These are phyloP conservation scores for Tylopilus cervinicoccineus DNA, from an alignment of 768 basidiomycete genomes.

Conservation along the genomic window DNA sequence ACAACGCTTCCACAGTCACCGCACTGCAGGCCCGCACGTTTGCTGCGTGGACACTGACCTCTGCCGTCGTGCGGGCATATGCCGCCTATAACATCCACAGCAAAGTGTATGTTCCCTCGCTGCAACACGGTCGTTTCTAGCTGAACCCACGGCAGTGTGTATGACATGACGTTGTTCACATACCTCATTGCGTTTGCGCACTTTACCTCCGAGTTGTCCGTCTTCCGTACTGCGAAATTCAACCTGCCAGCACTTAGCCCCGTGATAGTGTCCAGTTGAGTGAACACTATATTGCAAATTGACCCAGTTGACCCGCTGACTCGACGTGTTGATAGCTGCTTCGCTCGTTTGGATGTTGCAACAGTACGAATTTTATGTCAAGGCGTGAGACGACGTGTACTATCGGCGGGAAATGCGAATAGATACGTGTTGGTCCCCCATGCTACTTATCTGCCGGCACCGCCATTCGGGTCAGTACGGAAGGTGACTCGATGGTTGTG, in stretches of 20 bases:
- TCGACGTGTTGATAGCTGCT: slow-evolving; percentile 40
- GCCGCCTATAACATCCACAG: slow-evolving; percentile 86
- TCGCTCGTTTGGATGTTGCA: slow-evolving; percentile 83
- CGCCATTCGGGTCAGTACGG: slow-evolving; percentile 12
- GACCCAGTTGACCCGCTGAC: slow-evolving; percentile 7
- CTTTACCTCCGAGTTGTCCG: slow-evolving; percentile 80
- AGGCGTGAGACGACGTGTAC: slow-evolving; percentile 11
- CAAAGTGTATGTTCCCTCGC: slow-evolving; percentile 56
- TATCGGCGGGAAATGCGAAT: not conserved
- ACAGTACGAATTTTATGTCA: slow-evolving; percentile 80
- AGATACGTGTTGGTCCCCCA: not conserved
- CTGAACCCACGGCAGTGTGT: slow-evolving; percentile 55
- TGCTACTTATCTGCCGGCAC: not conserved
- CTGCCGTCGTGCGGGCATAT: slow-evolving; percentile 78
- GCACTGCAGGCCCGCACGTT: slow-evolving; percentile 85
- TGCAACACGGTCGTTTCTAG: not conserved
- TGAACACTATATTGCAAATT: slow-evolving; percentile 30
- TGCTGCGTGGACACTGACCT: slow-evolving; percentile 85
- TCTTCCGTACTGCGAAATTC: slow-evolving; percentile 73
- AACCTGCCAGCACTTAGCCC: slow-evolving; percentile 63
- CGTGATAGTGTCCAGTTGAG: slow-evolving; percentile 77
- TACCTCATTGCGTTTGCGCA: slow-evolving; percentile 91
- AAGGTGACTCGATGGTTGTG: not conserved
- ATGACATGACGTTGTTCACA: slow-evolving; percentile 82
- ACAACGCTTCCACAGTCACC: slow-evolving; percentile 55